Percentiles rank a stretch among this genome's conserved stretches.
Conservation (phyloP, 352 stramenopile species). For the Globisporangium echinulatum region DNA sequence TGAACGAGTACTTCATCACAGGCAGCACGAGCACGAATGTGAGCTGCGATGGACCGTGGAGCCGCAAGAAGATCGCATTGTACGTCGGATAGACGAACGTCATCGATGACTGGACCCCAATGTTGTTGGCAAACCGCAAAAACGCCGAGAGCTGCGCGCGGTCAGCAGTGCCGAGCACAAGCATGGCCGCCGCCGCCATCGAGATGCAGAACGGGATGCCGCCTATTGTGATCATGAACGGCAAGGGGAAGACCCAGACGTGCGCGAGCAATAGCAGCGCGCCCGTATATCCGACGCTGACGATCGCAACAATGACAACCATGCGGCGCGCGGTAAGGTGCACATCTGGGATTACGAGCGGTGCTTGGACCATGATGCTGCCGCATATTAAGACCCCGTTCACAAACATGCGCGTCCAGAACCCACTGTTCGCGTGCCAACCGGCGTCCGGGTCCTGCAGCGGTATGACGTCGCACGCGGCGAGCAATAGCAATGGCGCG, state of each 20-base stretch:
- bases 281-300: neutral
- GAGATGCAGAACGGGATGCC: neutral
- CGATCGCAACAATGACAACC: neutral
- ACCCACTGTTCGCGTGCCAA: neutral
- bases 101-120: neutral
- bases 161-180: neutral
- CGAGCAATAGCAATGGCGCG: neutral
- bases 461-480: neutral
- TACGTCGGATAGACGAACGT: conserved; percentile 5
- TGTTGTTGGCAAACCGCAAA: neutral
- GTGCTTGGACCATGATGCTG: neutral
- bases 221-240: conserved; percentile 3
- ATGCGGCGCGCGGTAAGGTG: neutral
- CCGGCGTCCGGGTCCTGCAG: neutral
- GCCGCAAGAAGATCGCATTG: conserved; percentile 10
- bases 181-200: neutral
- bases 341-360: neutral
- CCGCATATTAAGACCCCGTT: neutral
- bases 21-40: conserved; percentile 10
- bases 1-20: conserved; percentile 4
- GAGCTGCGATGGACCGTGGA: neutral
- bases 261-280: neutral
- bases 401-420: neutral
- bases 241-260: conserved; percentile 6
- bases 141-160: neutral